Base-by-base conservation (phyloP, 495 filamentous ascomycete genomes). In the Aspergillus homomorphus region DNA sequence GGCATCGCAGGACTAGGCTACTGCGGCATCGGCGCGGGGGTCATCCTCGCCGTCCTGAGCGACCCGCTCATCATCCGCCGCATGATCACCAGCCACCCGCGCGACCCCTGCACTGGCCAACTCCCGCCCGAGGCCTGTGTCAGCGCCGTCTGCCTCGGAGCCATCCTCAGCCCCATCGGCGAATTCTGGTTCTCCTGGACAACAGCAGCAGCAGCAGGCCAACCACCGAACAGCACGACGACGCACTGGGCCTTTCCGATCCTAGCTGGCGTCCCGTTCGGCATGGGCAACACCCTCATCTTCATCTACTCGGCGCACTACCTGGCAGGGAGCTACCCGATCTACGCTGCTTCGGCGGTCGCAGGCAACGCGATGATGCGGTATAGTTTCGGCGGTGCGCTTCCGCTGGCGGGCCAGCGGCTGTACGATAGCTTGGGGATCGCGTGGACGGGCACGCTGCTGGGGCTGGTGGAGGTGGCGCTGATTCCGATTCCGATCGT, bases 151-250 rank as follows among this genome's bases (percentile, higher is more conserved):
- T 84, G 78, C 57, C 70, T 90, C 33, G 89, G 85, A 4, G 73
- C 83, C 3, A 62, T 91, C 4, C 67, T 87, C 0, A 81, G 84
- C 0, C 84, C 89, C 0, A 73, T 87, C 23, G 87, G 87, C 38
- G 82, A 89, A 66, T 73, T 93, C 7, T 80, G 80, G 67, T 92
- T 92, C 67, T 79, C 83, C n/a, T 91, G 88, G 89, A 92, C 89
- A 0, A 86, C 83, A 9, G 26, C 9, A 28, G 26, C 26, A 28
- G 9, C 26, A 28, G 9, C 26, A 9, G 9, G 4, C 26, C 26
- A 28, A 9, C 26, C 26, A 28, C 26, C 26, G 4, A 28, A 9
- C 42, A 77, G 79, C 0, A 84, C 85, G 0, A 73, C 80, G 0
- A 84, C 89, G 28, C 88, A 89, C 68, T 88, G 87, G 83, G 81